Base-by-base conservation (phyloP, 2,329 filamentous ascomycete genomes). In the Cladophialophora exuberans region DNA sequence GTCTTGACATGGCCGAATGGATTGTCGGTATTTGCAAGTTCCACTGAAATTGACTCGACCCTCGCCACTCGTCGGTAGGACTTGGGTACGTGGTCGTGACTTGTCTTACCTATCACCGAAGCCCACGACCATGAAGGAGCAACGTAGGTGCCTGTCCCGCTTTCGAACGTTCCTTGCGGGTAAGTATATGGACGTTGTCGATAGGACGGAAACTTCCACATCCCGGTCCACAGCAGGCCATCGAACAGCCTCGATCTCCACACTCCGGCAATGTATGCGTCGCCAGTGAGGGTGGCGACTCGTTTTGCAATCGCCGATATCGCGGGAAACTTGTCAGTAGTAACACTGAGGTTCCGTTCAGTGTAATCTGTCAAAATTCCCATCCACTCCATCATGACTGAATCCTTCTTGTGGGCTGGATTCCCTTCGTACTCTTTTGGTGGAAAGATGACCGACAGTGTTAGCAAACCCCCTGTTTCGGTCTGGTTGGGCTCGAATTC, bases 161-260 rank as follows among this genome's bases (percentile, higher is more conserved):
- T 31, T 7, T 31, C 28, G 13, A 7, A 6, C 13, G 7, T 31
- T 31, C 28, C 28, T 7, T 31, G 28, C 13, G 28, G 13, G 28
- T 31, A 31, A 6, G 28, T 25, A 22, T 18, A 15, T 6, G 39
- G 22, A 13, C 39, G 39, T 42, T 22, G 9, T 42, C 39, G 18
- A 25, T 22, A 42, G 15, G 39, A 42, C 13, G 39, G 39, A 22
- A 42, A 42, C 22, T 42, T 42, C 39, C 39, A 42, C 39, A 42
- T 13, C 39, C 39, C 39, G 22, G 39, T 42, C 39, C 39, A 42
- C 1, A 42, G 22, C 39, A 42, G 22, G 13, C 26, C 39, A 22
- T 42, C 39, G 18, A 42, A 42, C 10, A 46, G 15, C 9, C 28
- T n/a, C 5, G 43, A 46, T 18, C 26, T 33, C 43, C 43, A 46